A percentile compares a stretch with the other conserved stretches of the same genome.
These are phyloP conservation scores for Schizosaccharomyces osmophilus DNA, from an alignment of 805 yeast genomes.

Conservation along the genomic window DNA sequence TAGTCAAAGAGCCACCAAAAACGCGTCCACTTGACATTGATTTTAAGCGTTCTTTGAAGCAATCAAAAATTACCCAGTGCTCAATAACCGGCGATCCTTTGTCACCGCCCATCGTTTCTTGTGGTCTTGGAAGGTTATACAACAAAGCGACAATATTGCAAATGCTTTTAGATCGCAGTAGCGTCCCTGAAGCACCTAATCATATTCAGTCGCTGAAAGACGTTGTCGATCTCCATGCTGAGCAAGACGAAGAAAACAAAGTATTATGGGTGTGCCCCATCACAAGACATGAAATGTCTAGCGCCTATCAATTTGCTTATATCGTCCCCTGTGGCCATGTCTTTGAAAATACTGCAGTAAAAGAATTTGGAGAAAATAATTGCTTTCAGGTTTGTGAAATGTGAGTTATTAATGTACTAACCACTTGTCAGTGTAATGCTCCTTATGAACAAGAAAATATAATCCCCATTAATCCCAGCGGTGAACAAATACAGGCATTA, in stretches of 20 bases:
- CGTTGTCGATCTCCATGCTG: background rate
- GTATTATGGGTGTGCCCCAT: background rate
- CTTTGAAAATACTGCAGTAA: background rate
- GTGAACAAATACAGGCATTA: background rate
- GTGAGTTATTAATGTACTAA: background rate
- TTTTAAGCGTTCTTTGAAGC: background rate
- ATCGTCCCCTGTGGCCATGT: background rate
- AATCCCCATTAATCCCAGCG: background rate
- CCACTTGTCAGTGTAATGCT: background rate
- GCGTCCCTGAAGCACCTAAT: background rate
- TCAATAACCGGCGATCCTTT: background rate
- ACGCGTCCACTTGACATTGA: background rate
- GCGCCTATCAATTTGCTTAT: background rate
- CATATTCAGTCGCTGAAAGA: background rate
- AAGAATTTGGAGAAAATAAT: background rate
- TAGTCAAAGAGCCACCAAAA: background rate
- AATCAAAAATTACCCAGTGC: background rate
- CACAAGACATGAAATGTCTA: background rate
- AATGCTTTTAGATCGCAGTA: background rate
- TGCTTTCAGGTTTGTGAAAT: background rate
- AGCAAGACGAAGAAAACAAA: background rate
- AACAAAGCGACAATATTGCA: background rate
- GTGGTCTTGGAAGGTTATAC: background rate
- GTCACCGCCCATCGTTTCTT: background rate
- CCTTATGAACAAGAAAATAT: background rate